Percentiles rank a stretch among this genome's conserved stretches.
Conservation (phyloP, 345 rosid species). For the Euphorbia pulcherrima region DNA sequence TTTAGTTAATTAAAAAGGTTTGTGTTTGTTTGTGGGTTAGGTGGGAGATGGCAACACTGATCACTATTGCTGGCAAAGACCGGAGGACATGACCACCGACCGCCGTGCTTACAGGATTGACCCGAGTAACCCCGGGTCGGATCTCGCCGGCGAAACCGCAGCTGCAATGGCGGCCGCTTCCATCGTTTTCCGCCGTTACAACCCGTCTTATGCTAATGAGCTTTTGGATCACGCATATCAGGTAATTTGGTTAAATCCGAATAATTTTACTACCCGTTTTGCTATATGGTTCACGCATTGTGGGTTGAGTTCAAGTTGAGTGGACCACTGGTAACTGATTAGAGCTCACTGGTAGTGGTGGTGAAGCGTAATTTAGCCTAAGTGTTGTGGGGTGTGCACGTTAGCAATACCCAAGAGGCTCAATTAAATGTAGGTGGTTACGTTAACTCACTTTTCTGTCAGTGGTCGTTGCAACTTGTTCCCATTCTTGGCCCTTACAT, state of each 20-base stretch:
- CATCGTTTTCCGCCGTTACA: constrained; percentile 68
- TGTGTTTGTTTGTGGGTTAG: constrained; percentile 31
- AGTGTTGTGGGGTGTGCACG: neutral
- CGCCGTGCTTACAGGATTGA: constrained; percentile 84
- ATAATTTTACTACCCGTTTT: too few relatives aligned
- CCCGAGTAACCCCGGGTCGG: constrained; percentile 93
- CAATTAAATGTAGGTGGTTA: constrained; percentile 17
- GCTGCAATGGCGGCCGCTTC: constrained; percentile 99
- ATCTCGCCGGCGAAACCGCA: constrained; percentile 96
- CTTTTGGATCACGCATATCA: constrained; percentile 83
- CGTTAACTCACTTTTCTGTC: constrained; percentile 21
- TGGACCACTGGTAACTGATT: neutral
- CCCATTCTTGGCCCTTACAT: neutral
- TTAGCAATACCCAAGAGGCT: constrained; percentile 4
- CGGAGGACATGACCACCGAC: constrained; percentile 98
- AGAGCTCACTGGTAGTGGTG: neutral
- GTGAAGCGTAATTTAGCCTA: constrained; percentile 7
- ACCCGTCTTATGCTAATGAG: constrained; percentile 66
- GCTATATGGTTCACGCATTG: too few relatives aligned
- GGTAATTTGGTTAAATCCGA: too few relatives aligned
- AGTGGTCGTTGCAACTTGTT: constrained; percentile 22
- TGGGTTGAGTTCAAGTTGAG: neutral
- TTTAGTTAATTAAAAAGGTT: neutral
- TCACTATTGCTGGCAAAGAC: constrained; percentile 99
- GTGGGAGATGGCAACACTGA: constrained; percentile 98